Evolutionary conservation across 2,329 filamentous ascomycete species (phyloP), one percentile per base, ranked within the genome.

Genomic region (Verticillium nubilum): DNA sequence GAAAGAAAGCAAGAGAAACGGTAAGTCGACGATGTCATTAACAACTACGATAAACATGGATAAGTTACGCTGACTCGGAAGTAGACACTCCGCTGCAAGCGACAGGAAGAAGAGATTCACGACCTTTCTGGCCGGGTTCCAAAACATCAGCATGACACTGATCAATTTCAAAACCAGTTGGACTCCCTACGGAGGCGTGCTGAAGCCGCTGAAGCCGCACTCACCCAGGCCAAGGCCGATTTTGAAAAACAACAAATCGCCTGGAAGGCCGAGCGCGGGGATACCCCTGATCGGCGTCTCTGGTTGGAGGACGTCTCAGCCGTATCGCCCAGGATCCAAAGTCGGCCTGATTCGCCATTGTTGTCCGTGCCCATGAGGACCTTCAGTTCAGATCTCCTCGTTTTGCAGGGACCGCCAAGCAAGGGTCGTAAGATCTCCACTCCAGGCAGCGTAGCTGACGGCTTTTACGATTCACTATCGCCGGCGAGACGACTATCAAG

Each of bases 1-100:
- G 95, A 65, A 91, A 89, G 71, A 98, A 96, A 75, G 90, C 92
- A 58, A 85, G 95, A 62, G 95, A 99, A 74, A 81, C 89, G 68
- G 90, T 92, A 81, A 75, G 86, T 77, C 50, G n/a, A 25, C n/a
- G 19, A 1, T 23, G 4, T 7, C 25, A 19, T 25, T 19, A 19
- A 17, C 17, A 37, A 19, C 42, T 19, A n/a, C n/a, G 4, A 7
- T 10, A 50, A 12, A 23, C 10, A 23, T 10, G 9, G n/a, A 4
- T 23, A 12, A 25, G 10, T 57, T 23, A 25, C n/a, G 26, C 25
- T 37, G 19, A 29, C 19, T 28, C 27, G 3, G 7, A 13, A 4
- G 47, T 60, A 92, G 83, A 90, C 90, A 33, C 76, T 76, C 23
- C 81, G 82, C n/a, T 78, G 78, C 53, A 83, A 91, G 66, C 84